Base-by-base conservation (phyloP, 345 rosid genomes). In the Eucalyptus marginata region DNA sequence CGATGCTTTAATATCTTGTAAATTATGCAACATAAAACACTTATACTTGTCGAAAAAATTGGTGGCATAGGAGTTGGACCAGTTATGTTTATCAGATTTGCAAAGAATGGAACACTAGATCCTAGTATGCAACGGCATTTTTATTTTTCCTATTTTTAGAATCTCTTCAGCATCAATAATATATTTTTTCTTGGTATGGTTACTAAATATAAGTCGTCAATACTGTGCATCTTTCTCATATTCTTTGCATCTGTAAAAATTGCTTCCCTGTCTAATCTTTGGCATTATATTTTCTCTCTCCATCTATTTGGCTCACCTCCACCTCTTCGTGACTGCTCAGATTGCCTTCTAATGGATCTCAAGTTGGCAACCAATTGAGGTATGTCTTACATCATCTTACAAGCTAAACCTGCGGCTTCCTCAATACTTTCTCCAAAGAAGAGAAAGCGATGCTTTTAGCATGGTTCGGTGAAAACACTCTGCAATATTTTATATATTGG, bases 361-460 rank as follows among this genome's bases (percentile, higher is more conserved):
- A 94, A 94, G 90, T 88, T 88, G 96, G 95, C 88, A 96, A 88
- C 93, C 99, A 96, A 90, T 92, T 97, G 86, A 96, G 99, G 99
- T 97, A 86, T 76, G 84, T 76, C 84, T 76, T 11, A 76, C 47
- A 40, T 40, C 47, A 76, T 76, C 84, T 20, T 76, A 76, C 47
- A 76, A 76, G 84, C 47, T 76, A 76, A 10, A 25, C 84, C 83
- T 76, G 83, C 8, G 1, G 83, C 47, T 76, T 76, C 5, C 14
- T 76, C 47, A 36, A 40, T 40, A 40, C 83, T 76, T 76, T 76
- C 83, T 76, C 0, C 0, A 76, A 6, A 76, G 47, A 40, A 40
- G 47, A 76, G 46, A 40, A 76, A 10, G 46, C 8, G 0, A 40
- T 76, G 4, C 47, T 76, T 40, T 76, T 76, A 40, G 29, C 84